Evolutionary conservation across 768 basidiomycete species (phyloP), one percentile per base, ranked within the genome.

Genomic region (Serendipita vermifera): DNA sequence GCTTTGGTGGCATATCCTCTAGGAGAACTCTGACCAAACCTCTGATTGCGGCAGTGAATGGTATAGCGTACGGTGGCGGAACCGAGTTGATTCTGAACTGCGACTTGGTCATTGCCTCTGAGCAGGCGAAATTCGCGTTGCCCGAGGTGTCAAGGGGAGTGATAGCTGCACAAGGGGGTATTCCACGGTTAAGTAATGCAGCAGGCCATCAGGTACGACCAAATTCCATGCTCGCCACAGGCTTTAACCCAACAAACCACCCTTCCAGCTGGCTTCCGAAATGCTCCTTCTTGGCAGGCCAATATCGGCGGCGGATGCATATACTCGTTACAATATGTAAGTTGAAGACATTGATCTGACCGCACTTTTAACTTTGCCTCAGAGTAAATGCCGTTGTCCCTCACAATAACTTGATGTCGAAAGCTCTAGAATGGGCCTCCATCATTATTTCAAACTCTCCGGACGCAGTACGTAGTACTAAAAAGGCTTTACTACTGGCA

Each of bases 121-220:
- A 79, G 51, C 76, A 79, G 14, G 80, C 85, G 2, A 77, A 74
- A 56, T 86, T 90, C 59, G 84, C 78, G 3, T 71, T 87, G 24
- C 84, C 85, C 0, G 87, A 89, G 61, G 87, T 87, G 3, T 83
- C 80, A 66, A 75, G 83, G 27, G 87, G 88, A 0, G 86, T 87
- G 5, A 63, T 85, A 29, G 85, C 84, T 11, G 69, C 75, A 11
- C 80, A 82, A 63, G 87, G 87, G 63, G 85, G 74, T 15, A 86
- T 88, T 60, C 85, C 85, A 32, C 73, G 86, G 58, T 64, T 89
- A 38, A 72, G 77, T 9, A 75, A 73, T 53, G 78, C 77, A 27
- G 75, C 80, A 17, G 85, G 87, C 38, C 85, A 87, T 64, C 87
- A 88, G 76, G 86, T 85, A 67, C 24, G 70, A 26, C 31, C 17